These are phyloP conservation scores for Vanilla planifolia DNA, from an alignment of 106 monocot genomes.

Conservation along the genomic window DNA sequence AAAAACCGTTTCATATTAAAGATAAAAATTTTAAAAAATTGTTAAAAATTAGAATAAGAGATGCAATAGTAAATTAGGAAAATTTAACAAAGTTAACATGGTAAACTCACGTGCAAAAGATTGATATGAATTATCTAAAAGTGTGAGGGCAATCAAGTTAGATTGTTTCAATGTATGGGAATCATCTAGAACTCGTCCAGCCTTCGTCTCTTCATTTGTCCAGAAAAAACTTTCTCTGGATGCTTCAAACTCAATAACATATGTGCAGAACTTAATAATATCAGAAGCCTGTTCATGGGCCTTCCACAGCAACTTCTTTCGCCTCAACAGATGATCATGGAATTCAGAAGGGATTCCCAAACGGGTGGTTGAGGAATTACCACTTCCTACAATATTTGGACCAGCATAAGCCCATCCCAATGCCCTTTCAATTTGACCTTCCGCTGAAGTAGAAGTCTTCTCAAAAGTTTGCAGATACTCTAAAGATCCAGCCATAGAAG, in stretches of 20 bases:
- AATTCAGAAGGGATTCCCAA: constrained; percentile 84
- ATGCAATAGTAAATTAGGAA: too few relatives aligned
- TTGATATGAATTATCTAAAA: constrained; percentile 69
- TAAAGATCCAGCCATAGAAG: constrained; percentile 45
- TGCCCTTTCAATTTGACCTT: constrained; percentile 95
- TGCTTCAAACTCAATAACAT: constrained; percentile 90
- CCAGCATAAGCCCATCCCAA: constrained; percentile 98
- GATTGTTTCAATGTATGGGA: constrained; percentile 72
- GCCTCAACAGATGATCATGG: constrained; percentile 75
- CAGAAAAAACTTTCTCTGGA: constrained; percentile 80
- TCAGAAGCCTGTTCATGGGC: constrained; percentile 61
- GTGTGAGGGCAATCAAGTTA: constrained; percentile 55
- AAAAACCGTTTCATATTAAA: too few relatives aligned
- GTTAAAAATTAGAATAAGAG: too few relatives aligned
- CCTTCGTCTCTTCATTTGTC: constrained; percentile 37
- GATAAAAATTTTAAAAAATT: too few relatives aligned
- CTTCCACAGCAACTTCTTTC: constrained; percentile 54
- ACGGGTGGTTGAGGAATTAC: constrained; percentile 32
- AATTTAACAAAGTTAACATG: too few relatives aligned
- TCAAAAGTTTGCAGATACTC: constrained; percentile 72
- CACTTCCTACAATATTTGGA: constrained; percentile 24
- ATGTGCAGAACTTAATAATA: constrained; percentile 59
- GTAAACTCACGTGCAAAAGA: constrained; percentile 74
- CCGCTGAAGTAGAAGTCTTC: constrained; percentile 58
- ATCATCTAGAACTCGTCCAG: constrained; percentile 28